Base-by-base conservation (phyloP, 257 asterid species). In the Solanum corneliomulleri region DNA sequence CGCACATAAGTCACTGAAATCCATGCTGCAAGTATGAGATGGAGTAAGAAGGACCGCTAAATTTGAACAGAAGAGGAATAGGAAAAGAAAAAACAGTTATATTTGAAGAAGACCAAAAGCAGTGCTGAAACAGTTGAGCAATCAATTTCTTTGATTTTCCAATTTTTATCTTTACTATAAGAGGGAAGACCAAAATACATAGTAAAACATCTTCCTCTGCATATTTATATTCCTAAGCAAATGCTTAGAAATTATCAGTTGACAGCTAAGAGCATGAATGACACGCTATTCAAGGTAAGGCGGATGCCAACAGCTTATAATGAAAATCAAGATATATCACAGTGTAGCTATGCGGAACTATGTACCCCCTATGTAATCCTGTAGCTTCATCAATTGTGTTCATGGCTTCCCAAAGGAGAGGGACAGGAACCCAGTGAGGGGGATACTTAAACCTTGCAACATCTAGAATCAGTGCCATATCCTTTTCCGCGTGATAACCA, bases 361-460 rank as follows among this genome's bases (percentile, higher is more conserved):
- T 83, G 70, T 93, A 97, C 99, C 99, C 99, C 91, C 99, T 93
- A 87, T 62, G 92, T 62, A 92, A 88, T 88, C 99, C 99, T 86
- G 98, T 97, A 86, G 98, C 92, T 92, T 96, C 98, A 87, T 97
- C 99, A 56, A 95, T 89, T 85, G 99, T 95, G 89, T 92, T 88
- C 99, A 97, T 97, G 82, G 99, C 99, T 91, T 97, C 95, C 99
- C 99, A 97, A 66, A 97, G 98, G 89, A 97, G 98, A 69, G 90
- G 78, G 44, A 97, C 95, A 84, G 99, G 99, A 91, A 97, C 98
- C 99, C 99, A 97, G 80, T 97, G 99, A 87, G 99, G 99, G 77
- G 99, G 99, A 91, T 97, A 97, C 91, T 97, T 97, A 85, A 97
- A 97, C 92, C 99, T 94, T 66, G 99, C 99, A 90, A 96, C 99